These are phyloP conservation scores for Ascochyta fabae DNA, from an alignment of 2,329 filamentous ascomycete species.

Conservation along the genomic window DNA sequence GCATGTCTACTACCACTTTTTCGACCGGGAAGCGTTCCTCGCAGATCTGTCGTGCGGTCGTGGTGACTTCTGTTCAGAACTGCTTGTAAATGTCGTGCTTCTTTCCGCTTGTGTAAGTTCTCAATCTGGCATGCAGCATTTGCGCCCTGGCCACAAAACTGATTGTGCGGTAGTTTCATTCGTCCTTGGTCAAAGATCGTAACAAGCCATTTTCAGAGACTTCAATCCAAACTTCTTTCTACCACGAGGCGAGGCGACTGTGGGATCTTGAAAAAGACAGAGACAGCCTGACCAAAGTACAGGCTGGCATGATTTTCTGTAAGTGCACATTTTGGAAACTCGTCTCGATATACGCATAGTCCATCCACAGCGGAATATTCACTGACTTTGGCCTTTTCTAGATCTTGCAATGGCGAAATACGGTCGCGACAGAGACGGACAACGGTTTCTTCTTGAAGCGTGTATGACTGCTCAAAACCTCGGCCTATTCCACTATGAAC, in stretches of 20 bases:
- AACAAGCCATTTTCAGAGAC: slow-evolving; percentile 36
- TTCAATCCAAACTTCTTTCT: slow-evolving; percentile 35
- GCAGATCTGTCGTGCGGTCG: slow-evolving; percentile 35
- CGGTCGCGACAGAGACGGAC: slow-evolving; percentile 39
- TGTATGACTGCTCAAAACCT: slow-evolving; percentile 33
- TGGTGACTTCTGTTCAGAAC: slow-evolving; percentile 38
- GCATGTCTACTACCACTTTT: slow-evolving; percentile 37
- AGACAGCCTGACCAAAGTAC: slow-evolving; percentile 33
- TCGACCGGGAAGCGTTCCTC: slow-evolving; percentile 41
- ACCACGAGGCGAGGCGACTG: slow-evolving; percentile 36
- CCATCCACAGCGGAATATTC: neutral
- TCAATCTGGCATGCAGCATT: neutral
- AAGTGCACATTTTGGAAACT: neutral
- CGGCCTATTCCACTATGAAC: slow-evolving; percentile 30
- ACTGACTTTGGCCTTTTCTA: neutral
- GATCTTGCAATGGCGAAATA: slow-evolving; percentile 40
- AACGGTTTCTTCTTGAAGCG: slow-evolving; percentile 37
- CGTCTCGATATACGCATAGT: neutral
- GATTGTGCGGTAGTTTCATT: slow-evolving; percentile 29
- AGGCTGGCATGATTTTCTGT: slow-evolving; percentile 38
- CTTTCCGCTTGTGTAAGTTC: slow-evolving; percentile 39
- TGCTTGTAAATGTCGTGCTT: slow-evolving; percentile 41
- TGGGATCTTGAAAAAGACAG: slow-evolving; percentile 36
- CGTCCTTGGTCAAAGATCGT: slow-evolving; percentile 34
- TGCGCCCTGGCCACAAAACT: neutral